Percentiles rank a stretch among this genome's conserved stretches.
Conservation (phyloP, 2,329 filamentous ascomycete genomes). For the Cordyceps cicadae region DNA sequence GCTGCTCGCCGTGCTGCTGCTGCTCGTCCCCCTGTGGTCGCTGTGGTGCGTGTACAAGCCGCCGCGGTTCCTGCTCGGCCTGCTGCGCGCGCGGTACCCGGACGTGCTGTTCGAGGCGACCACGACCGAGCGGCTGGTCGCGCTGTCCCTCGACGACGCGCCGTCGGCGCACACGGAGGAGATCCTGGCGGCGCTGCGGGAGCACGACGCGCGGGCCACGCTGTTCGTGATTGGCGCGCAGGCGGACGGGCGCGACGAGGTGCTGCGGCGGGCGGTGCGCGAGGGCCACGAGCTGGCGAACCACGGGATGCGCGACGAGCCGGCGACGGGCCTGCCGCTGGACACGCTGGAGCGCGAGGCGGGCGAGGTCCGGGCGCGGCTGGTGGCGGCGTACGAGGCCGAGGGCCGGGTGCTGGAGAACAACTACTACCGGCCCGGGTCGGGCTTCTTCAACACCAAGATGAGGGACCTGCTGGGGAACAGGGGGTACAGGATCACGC, state of each 20-base stretch:
- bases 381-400: constrained; percentile 48
- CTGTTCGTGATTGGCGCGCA: constrained; percentile 86
- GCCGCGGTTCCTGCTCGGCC: constrained; percentile 59
- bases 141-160: constrained; percentile 80
- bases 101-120: constrained; percentile 68
- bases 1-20: constrained; percentile 27
- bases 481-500: constrained; percentile 63
- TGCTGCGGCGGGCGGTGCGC: constrained; percentile 50
- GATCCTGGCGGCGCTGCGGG: constrained; percentile 60
- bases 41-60: constrained; percentile 76
- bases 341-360: constrained; percentile 57
- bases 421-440: constrained; percentile 74
- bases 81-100: constrained; percentile 64
- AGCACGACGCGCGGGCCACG: constrained; percentile 63
- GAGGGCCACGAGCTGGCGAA: constrained; percentile 69
- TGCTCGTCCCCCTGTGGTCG: constrained; percentile 33
- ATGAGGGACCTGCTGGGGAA: constrained; percentile 56
- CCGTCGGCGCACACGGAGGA: constrained; percentile 64
- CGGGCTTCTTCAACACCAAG: constrained; percentile 66
- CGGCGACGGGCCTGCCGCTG: constrained; percentile 53
- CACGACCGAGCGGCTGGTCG: constrained; percentile 56
- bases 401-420: constrained; percentile 37
- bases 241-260: constrained; percentile 43
- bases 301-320: constrained; percentile 83
- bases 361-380: constrained; percentile 50